These are phyloP conservation scores for Nadsonia starkeyi-henricii DNA, from an alignment of 1,139 yeast species.

Conservation along the genomic window DNA sequence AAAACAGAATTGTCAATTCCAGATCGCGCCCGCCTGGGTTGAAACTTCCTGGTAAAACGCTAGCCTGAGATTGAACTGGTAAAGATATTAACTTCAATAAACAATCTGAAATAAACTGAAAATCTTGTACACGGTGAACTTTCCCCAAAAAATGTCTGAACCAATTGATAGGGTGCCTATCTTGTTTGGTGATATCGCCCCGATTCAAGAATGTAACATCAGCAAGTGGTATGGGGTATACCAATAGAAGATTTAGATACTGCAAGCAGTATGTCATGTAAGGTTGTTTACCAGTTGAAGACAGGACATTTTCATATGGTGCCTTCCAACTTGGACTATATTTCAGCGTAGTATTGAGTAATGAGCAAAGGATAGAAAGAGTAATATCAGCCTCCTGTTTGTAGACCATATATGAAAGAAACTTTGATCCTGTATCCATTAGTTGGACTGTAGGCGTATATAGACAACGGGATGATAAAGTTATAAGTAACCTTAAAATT, in stretches of 20 bases:
- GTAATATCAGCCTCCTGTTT: slow-evolving; percentile 34
- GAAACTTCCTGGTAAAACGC: slow-evolving; percentile 23
- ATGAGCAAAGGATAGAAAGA: slow-evolving; percentile 49
- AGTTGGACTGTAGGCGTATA: slow-evolving; percentile 36
- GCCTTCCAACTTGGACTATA: slow-evolving; percentile 28
- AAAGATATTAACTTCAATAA: slow-evolving; percentile 19
- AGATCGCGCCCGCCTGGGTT: slow-evolving; percentile 20
- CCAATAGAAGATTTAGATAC: slow-evolving; percentile 44
- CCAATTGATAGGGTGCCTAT: slow-evolving; percentile 14
- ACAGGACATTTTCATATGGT: slow-evolving; percentile 24
- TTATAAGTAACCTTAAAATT: slow-evolving; percentile 44
- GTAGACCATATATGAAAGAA: slow-evolving; percentile 45
- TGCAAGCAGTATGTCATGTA: slow-evolving; percentile 49
- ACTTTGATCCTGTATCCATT: slow-evolving; percentile 41
- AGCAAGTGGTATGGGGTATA: slow-evolving; percentile 45
- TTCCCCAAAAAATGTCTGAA: slow-evolving; percentile 23
- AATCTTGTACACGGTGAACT: slow-evolving; percentile 28
- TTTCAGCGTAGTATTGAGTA: slow-evolving; percentile 40
- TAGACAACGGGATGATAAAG: slow-evolving; percentile 50
- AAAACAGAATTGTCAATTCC: slow-evolving; percentile 47
- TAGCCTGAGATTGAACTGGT: slow-evolving; percentile 21
- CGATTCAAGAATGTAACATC: slow-evolving; percentile 1
- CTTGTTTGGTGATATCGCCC: not conserved
- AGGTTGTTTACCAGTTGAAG: slow-evolving; percentile 36
- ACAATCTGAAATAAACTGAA: slow-evolving; percentile 32